A percentile compares a stretch with the other conserved stretches of the same genome.
Conservation (phyloP, 2,329 filamentous ascomycete species). For the Fusarium tanahbumbuense region DNA sequence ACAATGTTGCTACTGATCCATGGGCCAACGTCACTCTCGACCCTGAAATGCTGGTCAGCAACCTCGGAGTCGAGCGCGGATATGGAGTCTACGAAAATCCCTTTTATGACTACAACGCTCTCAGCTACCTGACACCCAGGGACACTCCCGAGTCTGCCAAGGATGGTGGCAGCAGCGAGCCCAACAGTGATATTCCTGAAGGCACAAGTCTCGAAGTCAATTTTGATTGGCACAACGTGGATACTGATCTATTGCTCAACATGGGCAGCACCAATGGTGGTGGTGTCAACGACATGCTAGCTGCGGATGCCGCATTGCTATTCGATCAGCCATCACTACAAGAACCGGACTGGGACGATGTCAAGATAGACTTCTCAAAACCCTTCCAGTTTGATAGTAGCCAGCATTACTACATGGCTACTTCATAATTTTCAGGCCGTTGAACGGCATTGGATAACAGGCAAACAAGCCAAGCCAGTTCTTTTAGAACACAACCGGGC, state of each 20-base stretch:
- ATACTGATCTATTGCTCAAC: slow-evolving; percentile 58
- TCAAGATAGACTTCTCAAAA: slow-evolving; percentile 63
- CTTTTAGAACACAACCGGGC: slow-evolving; percentile 13
- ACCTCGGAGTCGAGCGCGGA: slow-evolving; percentile 50
- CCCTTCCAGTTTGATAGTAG: slow-evolving; percentile 64
- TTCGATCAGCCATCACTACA: slow-evolving; percentile 39
- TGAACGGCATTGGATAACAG: slow-evolving; percentile 13
- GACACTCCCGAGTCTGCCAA: slow-evolving; percentile 74
- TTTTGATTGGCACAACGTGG: slow-evolving; percentile 61
- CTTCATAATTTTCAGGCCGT: slow-evolving; percentile 27
- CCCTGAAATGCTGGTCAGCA: slow-evolving; percentile 56
- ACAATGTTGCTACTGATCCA: slow-evolving; percentile 42
- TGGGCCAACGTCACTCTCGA: slow-evolving; percentile 63
- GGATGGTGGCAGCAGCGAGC: slow-evolving; percentile 68
- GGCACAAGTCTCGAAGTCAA: slow-evolving; percentile 65
- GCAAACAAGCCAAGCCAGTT: background rate
- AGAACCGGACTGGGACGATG: slow-evolving; percentile 62
- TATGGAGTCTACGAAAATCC: slow-evolving; percentile 51
- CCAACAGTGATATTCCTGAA: slow-evolving; percentile 72
- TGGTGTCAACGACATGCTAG: background rate
- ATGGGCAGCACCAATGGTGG: slow-evolving; percentile 50
- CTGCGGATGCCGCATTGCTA: slow-evolving; percentile 47
- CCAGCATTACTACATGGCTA: slow-evolving; percentile 51
- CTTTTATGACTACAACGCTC: slow-evolving; percentile 60
- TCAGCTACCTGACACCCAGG: slow-evolving; percentile 68